phyloP scores from a whole-genome alignment of 371 early-diverging fungal species.

The Mortierella sp. region DNA sequence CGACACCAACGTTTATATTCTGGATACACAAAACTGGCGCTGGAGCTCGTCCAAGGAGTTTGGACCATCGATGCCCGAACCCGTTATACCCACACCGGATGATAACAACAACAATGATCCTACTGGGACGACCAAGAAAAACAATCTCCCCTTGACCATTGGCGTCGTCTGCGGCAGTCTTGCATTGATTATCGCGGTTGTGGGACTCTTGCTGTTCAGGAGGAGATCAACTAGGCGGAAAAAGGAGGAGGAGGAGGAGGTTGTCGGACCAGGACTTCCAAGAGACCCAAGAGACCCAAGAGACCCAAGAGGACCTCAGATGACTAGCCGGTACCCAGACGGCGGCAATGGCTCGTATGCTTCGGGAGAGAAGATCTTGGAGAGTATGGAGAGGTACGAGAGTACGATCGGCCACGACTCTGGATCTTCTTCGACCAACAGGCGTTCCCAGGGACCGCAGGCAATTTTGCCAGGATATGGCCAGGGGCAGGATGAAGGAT shows the following conservation, averaged over 20 bases:
- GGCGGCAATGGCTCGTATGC: background rate
- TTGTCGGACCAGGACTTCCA: too few species aligned
- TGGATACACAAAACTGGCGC: constrained; percentile 42
- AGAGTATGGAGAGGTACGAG: background rate
- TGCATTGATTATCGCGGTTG: constrained; percentile 32
- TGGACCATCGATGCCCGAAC: background rate
- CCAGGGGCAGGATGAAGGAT: constrained; percentile 3
- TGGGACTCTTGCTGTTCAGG: constrained; percentile 38
- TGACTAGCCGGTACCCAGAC: background rate
- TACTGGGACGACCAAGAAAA: constrained; percentile 11
- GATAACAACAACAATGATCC: background rate
- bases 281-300: too few species aligned
- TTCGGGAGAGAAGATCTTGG: background rate
- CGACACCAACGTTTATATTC: constrained; percentile 43
- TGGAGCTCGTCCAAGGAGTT: constrained; percentile 38
- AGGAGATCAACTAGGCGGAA: constrained; percentile 19
- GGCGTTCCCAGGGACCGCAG: background rate
- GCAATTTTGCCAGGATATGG: background rate
- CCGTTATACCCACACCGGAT: background rate
- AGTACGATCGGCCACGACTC: background rate
- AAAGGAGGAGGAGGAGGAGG: background rate
- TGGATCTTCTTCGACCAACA: background rate
- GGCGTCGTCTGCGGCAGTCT: constrained; percentile 49
- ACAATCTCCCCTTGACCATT: constrained; percentile 40
- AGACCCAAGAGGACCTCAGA: background rate